Conservation (phyloP, 2,329 filamentous ascomycete species). For the Fusarium odoratissimum region DNA sequence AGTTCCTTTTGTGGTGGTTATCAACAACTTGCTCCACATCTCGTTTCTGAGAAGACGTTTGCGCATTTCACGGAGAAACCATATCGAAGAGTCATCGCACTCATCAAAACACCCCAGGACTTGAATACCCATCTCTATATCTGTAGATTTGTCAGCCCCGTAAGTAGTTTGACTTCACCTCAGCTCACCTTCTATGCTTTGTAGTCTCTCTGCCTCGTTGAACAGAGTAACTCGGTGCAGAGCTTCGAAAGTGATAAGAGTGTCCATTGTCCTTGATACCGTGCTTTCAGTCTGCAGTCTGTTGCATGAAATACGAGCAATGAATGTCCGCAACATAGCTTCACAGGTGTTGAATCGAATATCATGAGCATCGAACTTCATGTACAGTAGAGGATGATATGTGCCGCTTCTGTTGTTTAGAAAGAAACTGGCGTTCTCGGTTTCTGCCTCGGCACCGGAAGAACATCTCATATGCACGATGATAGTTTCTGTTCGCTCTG, state of each 20-base stretch:
- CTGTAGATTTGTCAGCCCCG: not conserved
- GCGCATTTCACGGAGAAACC: not conserved
- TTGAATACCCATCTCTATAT: not conserved
- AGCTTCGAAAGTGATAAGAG: not conserved
- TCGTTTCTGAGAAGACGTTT: not conserved
- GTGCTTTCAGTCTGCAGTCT: not conserved
- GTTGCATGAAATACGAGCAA: rapidly evolving
- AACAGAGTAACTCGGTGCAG: not conserved
- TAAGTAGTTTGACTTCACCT: not conserved
- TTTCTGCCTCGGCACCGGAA: rapidly evolving
- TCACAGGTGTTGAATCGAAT: not conserved
- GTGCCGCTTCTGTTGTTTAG: not conserved
- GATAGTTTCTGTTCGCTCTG: rapidly evolving
- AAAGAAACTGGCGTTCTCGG: not conserved
- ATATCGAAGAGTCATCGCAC: not conserved
- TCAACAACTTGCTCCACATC: not conserved
- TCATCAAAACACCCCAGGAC: not conserved
- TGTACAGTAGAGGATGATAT: rapidly evolving
- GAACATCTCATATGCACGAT: not conserved
- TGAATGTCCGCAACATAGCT: not conserved
- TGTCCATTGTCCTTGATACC: too few relatives aligned
- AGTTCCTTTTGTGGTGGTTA: not conserved
- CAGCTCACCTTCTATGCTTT: too few relatives aligned
- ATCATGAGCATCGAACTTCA: not conserved
- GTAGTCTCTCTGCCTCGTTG: not conserved